Base-by-base conservation (phyloP, 441 rosid genomes). In the Erodium texanum region DNA sequence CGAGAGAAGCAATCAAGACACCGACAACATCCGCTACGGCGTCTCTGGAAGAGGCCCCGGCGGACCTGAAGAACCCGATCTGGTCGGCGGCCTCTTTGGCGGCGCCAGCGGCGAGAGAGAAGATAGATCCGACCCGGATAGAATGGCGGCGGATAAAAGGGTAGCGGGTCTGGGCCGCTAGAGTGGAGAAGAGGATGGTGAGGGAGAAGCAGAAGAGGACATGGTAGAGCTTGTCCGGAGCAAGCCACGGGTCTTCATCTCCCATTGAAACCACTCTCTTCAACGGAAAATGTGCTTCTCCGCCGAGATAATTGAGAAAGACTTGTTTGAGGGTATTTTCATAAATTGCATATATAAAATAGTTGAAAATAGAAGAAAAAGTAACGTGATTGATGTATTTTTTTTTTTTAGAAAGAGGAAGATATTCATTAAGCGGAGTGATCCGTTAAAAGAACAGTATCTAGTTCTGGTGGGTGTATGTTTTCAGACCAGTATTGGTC, bases 61-160 rank as follows among this genome's bases (percentile, higher is more conserved):
- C 82, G 2, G 98, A 93, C 8, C 88, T 95, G 80, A 93, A 87
- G 68, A 86, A 0, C 0, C 95, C 93, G 61, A 93, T 64, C 5
- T 90, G 95, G 68, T 93, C 93, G 16, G 89, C 96, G 8, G 82
- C 86, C 79, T 93, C 93, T 81, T 93, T 93, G 75, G 91, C 87
- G 22, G 77, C 77, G 29, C 73, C 73, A 43, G 65, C 70, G 68
- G 80, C 63, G 73, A 89, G 91, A 63, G 98, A 89, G 71, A 86
- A 76, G 2, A 80, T 69, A 68, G 96, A 89, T 63, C 93, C 98
- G 79, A 84, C 62, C 71, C 73, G 61, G 20, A 89, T 70, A 19
- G 89, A 87, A 73, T 83, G 77, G 61, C 82, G 82, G 34, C 89
- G 83, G 64, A 90, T 80, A 67, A 84, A 84, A 0, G 85, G 65